Percentiles rank a stretch among this genome's conserved stretches.
Conservation (phyloP, 345 rosid species). For the Brassica rapa region DNA sequence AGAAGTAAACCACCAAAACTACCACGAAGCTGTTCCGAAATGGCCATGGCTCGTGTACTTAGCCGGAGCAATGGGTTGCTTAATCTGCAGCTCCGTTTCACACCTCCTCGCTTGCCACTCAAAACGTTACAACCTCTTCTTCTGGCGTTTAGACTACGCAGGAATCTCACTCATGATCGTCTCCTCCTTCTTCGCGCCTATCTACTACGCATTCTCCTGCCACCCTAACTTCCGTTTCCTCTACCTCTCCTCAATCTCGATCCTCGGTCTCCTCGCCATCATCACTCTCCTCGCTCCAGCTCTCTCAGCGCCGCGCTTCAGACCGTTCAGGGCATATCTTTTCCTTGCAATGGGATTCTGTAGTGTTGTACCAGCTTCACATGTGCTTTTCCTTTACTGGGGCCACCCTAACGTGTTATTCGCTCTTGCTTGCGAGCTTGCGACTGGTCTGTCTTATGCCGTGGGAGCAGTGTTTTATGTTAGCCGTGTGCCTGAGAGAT, state of each 20-base stretch:
- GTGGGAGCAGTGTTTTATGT: slow-evolving; percentile 68
- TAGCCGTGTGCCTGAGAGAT: slow-evolving; percentile 76
- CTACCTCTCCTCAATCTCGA: slow-evolving; percentile 64
- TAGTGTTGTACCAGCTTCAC: slow-evolving; percentile 74
- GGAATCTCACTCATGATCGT: slow-evolving; percentile 93
- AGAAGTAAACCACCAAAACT: slow-evolving; percentile 12
- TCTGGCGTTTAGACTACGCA: slow-evolving; percentile 94
- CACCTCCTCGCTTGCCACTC: slow-evolving; percentile 96
- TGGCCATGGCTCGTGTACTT: slow-evolving; percentile 96
- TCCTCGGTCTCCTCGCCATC: slow-evolving; percentile 64
- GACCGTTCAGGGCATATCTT: slow-evolving; percentile 66
- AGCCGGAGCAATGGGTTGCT: slow-evolving; percentile 82
- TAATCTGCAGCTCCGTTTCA: slow-evolving; percentile 80
- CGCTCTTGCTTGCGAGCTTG: slow-evolving; percentile 63
- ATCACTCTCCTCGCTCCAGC: slow-evolving; percentile 75
- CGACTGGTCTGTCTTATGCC: slow-evolving; percentile 60
- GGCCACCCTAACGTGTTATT: slow-evolving; percentile 61
- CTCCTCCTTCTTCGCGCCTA: slow-evolving; percentile 83
- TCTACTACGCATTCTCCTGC: slow-evolving; percentile 82
- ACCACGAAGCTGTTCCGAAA: slow-evolving; percentile 44
- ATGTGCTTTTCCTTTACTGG: slow-evolving; percentile 66
- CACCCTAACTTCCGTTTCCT: slow-evolving; percentile 57
- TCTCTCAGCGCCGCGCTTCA: slow-evolving; percentile 56
- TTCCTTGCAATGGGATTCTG: slow-evolving; percentile 88
- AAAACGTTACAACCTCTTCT: slow-evolving; percentile 66